A percentile compares a stretch with the other conserved stretches of the same genome.
Conservation (phyloP, 1,284 basidiomycete genomes). For the Neolentinus lepideus region DNA sequence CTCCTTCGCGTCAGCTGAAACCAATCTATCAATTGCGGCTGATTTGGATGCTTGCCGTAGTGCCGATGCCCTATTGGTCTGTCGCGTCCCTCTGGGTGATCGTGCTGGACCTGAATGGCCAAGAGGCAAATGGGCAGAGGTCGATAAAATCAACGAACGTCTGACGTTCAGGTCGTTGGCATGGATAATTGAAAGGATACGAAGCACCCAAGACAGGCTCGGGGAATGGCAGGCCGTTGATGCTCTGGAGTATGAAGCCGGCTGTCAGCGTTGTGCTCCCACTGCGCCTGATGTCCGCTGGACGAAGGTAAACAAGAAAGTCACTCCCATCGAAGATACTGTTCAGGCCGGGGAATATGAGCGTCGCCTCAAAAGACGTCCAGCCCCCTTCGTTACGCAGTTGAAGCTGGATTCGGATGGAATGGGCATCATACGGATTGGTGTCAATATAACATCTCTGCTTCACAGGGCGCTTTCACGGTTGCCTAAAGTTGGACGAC, state of each 20-base stretch:
- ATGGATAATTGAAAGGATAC: conserved; percentile 83
- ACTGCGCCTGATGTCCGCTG: conserved; percentile 70
- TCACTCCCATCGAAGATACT: conserved; percentile 73
- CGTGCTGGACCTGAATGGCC: conserved; percentile 78
- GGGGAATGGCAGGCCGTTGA: conserved; percentile 51
- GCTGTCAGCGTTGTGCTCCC: conserved; percentile 77
- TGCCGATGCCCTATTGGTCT: conserved; percentile 76
- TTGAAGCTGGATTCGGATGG: conserved; percentile 64
- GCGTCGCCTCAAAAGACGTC: conserved; percentile 81
- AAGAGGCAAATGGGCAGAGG: conserved; percentile 62
- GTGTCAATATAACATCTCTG: conserved; percentile 83
- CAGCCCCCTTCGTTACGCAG: conserved; percentile 84
- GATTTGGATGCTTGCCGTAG: conserved; percentile 58
- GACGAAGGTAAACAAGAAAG: conserved; percentile 54
- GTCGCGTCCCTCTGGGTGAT: conserved; percentile 59
- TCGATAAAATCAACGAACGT: conserved; percentile 83
- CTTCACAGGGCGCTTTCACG: conserved; percentile 83
- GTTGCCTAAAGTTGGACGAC: conserved; percentile 55
- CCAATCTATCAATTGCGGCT: conserved; percentile 44
- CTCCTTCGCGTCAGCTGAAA: conserved; percentile 55
- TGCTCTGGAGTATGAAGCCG: conserved; percentile 30
- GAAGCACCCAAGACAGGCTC: conserved; percentile 61
- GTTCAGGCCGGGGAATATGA: conserved; percentile 83
- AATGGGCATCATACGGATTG: conserved; percentile 73
- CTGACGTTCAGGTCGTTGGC: conserved; percentile 74